phyloP scores from a whole-genome alignment of 1,139 yeast genomes.

The Kodamaea sp. region DNA sequence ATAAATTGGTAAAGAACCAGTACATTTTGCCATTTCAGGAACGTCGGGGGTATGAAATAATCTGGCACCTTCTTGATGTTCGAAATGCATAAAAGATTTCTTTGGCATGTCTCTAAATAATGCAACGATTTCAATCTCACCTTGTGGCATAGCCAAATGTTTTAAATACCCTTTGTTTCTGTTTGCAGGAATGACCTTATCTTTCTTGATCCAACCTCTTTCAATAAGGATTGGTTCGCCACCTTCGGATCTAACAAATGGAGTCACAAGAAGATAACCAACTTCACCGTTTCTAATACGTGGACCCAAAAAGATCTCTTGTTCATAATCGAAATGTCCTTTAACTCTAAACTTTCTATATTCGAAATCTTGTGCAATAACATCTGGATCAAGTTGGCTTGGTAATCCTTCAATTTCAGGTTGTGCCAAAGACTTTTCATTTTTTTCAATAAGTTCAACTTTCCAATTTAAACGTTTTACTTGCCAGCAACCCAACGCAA shows the following conservation, averaged over 20 bases:
- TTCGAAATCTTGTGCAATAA: constrained; percentile 60
- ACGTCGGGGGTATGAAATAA: constrained; percentile 73
- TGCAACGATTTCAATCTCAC: constrained; percentile 70
- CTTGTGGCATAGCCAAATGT: constrained; percentile 70
- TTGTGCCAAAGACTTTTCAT: constrained; percentile 76
- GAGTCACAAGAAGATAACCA: constrained; percentile 81
- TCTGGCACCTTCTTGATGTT: constrained; percentile 62
- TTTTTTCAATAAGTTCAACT: constrained; percentile 71
- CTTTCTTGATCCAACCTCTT: constrained; percentile 89
- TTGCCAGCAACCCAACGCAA: constrained; percentile 94
- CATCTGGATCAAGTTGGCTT: constrained; percentile 49
- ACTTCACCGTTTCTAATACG: constrained; percentile 68
- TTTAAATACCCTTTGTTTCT: constrained; percentile 49
- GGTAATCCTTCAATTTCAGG: constrained; percentile 71
- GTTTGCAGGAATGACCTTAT: constrained; percentile 59
- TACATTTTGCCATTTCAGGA: constrained; percentile 69
- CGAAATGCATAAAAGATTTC: constrained; percentile 71
- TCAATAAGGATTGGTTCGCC: constrained; percentile 71
- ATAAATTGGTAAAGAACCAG: constrained; percentile 69
- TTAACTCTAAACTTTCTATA: constrained; percentile 69
- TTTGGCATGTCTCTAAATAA: constrained; percentile 69
- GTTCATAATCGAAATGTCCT: constrained; percentile 78
- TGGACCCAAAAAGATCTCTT: constrained; percentile 93
- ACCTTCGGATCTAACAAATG: constrained; percentile 73
- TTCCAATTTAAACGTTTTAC: constrained; percentile 84